Percentiles rank a stretch among this genome's conserved stretches.
Conservation (phyloP, 805 yeast genomes). For the Spathaspora passalidarum region DNA sequence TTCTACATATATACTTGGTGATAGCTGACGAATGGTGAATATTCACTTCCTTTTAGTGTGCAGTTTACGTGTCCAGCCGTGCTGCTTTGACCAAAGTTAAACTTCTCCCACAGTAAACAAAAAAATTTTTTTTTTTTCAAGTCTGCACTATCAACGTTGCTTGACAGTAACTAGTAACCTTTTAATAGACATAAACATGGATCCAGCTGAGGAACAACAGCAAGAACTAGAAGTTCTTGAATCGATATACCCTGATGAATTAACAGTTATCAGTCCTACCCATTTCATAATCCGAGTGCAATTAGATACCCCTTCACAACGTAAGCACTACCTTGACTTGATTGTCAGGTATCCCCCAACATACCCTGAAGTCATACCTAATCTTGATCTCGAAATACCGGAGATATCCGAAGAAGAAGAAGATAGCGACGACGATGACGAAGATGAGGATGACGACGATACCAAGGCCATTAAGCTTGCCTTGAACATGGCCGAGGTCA, state of each 20-base stretch:
- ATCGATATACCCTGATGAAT: constrained; percentile 92
- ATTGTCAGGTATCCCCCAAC: constrained; percentile 68
- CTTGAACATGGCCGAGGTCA: constrained; percentile 53
- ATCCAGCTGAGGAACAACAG: constrained; percentile 73
- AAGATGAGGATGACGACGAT: constrained; percentile 47
- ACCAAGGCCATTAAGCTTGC: constrained; percentile 44
- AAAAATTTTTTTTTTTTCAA: not conserved
- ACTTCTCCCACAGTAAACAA: too few relatives aligned
- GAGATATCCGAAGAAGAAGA: constrained; percentile 26
- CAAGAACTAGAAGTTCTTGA: constrained; percentile 90
- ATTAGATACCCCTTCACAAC: constrained; percentile 66
- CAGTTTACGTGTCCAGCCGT: too few relatives aligned
- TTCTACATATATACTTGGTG: too few relatives aligned
- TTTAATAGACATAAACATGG: constrained; percentile 46
- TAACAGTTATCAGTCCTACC: constrained; percentile 38
- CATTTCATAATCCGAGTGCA: constrained; percentile 53
- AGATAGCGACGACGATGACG: constrained; percentile 31
- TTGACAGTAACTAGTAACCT: too few relatives aligned
- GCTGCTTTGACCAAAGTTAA: too few relatives aligned
- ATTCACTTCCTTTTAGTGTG: too few relatives aligned
- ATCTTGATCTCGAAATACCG: constrained; percentile 38
- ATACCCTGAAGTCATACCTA: constrained; percentile 82
- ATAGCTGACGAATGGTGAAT: too few relatives aligned
- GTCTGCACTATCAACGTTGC: too few relatives aligned
- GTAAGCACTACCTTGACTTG: constrained; percentile 54